These are phyloP conservation scores for Saccharomycopsis fibuligera DNA, from an alignment of 805 yeast genomes.

Conservation along the genomic window DNA sequence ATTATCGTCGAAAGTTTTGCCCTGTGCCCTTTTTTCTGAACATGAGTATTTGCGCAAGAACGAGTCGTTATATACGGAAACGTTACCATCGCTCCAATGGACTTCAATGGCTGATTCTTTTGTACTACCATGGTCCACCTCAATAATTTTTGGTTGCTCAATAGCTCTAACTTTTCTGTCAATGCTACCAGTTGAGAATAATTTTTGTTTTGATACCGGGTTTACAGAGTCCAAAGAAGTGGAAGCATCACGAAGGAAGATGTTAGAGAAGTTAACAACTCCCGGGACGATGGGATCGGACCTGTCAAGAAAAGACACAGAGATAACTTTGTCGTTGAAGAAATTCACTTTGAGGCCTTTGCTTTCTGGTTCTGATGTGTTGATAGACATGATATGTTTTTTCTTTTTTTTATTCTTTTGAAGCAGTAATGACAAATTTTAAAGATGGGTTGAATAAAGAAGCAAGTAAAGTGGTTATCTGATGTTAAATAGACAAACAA, in stretches of 20 bases:
- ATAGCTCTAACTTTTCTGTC: slow-evolving; percentile 32
- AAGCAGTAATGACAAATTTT: no score
- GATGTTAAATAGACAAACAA: no score
- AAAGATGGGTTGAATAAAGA: no score
- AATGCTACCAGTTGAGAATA: slow-evolving; percentile 53
- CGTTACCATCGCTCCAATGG: slow-evolving; percentile 44
- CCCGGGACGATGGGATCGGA: slow-evolving; percentile 15
- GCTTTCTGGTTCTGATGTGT: background rate
- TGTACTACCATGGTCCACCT: background rate
- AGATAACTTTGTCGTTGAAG: slow-evolving; percentile 19
- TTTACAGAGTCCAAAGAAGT: slow-evolving; percentile 44
- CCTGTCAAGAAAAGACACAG: slow-evolving; percentile 18
- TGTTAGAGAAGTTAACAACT: slow-evolving; percentile 37
- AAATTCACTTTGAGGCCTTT: slow-evolving; percentile 20
- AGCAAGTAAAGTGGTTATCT: no score
- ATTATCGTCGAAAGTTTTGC: slow-evolving; percentile 18
- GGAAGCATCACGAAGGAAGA: slow-evolving; percentile 65
- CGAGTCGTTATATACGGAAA: slow-evolving; percentile 35
- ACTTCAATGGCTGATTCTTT: slow-evolving; percentile 33
- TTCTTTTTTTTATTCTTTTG: background rate
- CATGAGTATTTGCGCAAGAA: slow-evolving; percentile 43
- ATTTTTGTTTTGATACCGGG: slow-evolving; percentile 49
- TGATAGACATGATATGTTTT: background rate
- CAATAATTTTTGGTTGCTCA: slow-evolving; percentile 17
- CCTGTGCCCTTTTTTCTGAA: slow-evolving; percentile 27